These are phyloP conservation scores for Pythium monospermum DNA, from an alignment of 352 stramenopile species.

Conservation along the genomic window DNA sequence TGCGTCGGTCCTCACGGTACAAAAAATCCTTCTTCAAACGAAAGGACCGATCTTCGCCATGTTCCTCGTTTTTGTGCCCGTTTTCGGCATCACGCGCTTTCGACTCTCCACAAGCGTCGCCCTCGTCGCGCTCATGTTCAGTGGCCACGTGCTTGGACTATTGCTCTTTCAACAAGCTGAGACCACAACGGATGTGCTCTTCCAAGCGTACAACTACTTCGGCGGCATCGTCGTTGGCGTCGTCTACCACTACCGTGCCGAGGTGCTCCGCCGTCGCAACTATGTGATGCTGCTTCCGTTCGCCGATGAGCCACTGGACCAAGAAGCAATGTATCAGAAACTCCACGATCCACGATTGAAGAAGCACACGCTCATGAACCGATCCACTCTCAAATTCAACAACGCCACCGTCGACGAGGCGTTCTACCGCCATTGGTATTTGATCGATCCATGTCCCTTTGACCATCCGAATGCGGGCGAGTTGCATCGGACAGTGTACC, in stretches of 20 bases:
- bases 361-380: conserved; percentile 30
- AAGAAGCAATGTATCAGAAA: conserved; percentile 11
- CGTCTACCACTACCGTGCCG: conserved; percentile 35
- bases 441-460: conserved; percentile 39
- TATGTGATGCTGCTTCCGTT: conserved; percentile 37
- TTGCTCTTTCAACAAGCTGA: conserved; percentile 23
- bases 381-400: conserved; percentile 33
- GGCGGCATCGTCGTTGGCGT: conserved; percentile 30
- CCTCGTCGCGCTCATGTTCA: conserved; percentile 25
- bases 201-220: conserved; percentile 41
- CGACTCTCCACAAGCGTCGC: conserved; percentile 31
- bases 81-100: conserved; percentile 43
- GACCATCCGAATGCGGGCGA: conserved; percentile 35
- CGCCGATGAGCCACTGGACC: conserved; percentile 23
- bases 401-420: conserved; percentile 30
- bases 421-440: conserved; percentile 44
- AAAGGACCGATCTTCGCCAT: conserved; percentile 33
- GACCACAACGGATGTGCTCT: conserved; percentile 28
- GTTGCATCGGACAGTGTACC: conserved; percentile 32
- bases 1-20: conserved; percentile 21
- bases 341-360: conserved; percentile 30
- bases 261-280: conserved; percentile 33
- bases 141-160: conserved; percentile 22
- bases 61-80: conserved; percentile 33
- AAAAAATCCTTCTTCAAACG: conserved; percentile 29